Percentiles rank a stretch among this genome's conserved stretches.
phyloP scores from a whole-genome alignment of 441 rosid species.

The Gossypium gossypioides region DNA sequence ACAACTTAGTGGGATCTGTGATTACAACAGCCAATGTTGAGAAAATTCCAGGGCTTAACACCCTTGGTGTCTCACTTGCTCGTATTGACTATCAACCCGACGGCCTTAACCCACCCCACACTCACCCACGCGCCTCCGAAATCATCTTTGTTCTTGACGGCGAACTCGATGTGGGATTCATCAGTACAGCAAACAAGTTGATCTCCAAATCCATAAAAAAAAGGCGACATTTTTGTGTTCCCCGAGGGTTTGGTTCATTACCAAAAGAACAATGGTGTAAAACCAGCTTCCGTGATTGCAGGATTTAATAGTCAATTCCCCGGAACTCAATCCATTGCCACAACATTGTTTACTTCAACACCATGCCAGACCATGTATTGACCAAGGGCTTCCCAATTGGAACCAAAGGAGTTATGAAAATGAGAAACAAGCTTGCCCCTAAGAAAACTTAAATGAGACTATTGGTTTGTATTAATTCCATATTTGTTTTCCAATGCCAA shows the following conservation, averaged over 20 bases:
- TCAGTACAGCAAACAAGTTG: too few species aligned
- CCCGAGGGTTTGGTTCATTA: slow-evolving; percentile 71
- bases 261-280: slow-evolving; percentile 64
- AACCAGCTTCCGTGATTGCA: slow-evolving; percentile 40
- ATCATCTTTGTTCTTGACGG: too few species aligned
- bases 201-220: too few species aligned
- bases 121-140: too few species aligned
- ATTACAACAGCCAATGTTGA: too few species aligned
- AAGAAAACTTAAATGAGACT: slow-evolving; percentile 25
- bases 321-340: slow-evolving; percentile 66
- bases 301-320: slow-evolving; percentile 79
- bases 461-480: background rate
- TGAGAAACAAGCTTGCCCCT: slow-evolving; percentile 60
- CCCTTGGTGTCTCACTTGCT: too few species aligned
- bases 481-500: background rate
- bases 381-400: slow-evolving; percentile 68
- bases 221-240: slow-evolving; percentile 25
- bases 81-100: too few species aligned
- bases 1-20: too few species aligned
- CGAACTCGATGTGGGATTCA: too few species aligned
- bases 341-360: slow-evolving; percentile 45
- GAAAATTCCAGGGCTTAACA: too few species aligned
- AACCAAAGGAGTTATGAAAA: slow-evolving; percentile 57
- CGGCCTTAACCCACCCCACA: too few species aligned
- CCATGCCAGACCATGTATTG: slow-evolving; percentile 66